Evolutionary conservation across 768 basidiomycete genomes (phyloP).

Genomic region (Lyophyllum decastes): DNA sequence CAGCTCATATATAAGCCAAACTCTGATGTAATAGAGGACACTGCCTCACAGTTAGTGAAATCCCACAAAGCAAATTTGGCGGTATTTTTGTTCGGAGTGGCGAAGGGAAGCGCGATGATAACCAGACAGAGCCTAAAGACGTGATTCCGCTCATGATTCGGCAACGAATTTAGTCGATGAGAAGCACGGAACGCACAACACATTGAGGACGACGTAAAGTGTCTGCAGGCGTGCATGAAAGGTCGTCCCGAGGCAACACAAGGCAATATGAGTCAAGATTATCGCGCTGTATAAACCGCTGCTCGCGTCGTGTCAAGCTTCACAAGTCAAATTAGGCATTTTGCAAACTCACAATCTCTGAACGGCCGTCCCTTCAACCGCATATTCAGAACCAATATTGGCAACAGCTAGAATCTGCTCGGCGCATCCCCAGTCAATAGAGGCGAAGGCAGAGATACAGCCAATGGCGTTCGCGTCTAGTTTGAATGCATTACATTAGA

Average conservation of each 20-base stretch:
- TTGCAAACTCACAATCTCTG: constrained; percentile 29
- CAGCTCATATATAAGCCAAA: background rate
- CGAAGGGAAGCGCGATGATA: constrained; percentile 65
- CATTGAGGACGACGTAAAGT: constrained; percentile 67
- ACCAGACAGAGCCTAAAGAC: constrained; percentile 54
- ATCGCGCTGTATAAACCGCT: constrained; percentile 70
- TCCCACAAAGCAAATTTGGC: constrained; percentile 63
- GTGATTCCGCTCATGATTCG: too few species aligned
- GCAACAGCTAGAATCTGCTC: constrained; percentile 57
- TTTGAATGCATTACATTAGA: constrained; percentile 36
- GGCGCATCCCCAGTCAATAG: constrained; percentile 63
- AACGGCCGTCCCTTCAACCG: constrained; percentile 30
- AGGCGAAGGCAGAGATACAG: constrained; percentile 45
- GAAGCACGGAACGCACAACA: constrained; percentile 48
- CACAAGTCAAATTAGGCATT: background rate
- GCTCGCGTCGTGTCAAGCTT: background rate
- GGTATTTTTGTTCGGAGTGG: constrained; percentile 65
- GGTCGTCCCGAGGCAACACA: constrained; percentile 69
- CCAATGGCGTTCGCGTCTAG: constrained; percentile 53
- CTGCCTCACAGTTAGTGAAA: constrained; percentile 53
- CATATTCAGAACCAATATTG: constrained; percentile 34
- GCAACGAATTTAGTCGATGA: too few species aligned
- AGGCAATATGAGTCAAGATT: constrained; percentile 57
- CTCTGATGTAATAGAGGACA: background rate
- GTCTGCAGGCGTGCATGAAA: constrained; percentile 70